Percentiles rank a stretch among this genome's conserved stretches.
Evolutionary conservation across 495 filamentous ascomycete genomes (phyloP).

Genomic region (Xylaria castorea): DNA sequence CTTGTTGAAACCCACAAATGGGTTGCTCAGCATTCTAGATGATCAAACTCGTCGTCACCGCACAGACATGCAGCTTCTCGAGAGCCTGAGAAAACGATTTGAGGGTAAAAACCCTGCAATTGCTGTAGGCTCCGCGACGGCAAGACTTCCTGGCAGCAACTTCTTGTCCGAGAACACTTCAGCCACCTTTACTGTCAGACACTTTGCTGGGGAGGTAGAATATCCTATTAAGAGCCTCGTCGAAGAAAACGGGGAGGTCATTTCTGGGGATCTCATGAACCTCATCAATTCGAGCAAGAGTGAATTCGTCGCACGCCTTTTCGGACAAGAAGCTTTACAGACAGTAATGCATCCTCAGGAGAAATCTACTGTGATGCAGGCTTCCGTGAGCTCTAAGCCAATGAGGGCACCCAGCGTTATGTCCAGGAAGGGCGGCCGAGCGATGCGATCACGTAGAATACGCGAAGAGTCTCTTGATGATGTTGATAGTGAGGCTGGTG

Average conservation of each 20-base stretch:
- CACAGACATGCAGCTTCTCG: conserved; percentile 86
- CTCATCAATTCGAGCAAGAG: conserved; percentile 86
- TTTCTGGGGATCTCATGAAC: conserved; percentile 96
- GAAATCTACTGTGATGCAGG: conserved; percentile 90
- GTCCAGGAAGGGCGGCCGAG: conserved; percentile 61
- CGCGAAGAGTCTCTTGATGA: conserved; percentile 62
- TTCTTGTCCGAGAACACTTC: conserved; percentile 78
- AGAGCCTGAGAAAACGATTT: conserved; percentile 89
- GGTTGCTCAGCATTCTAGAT: conserved; percentile 89
- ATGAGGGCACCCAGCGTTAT: conserved; percentile 93
- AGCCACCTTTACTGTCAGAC: conserved; percentile 85
- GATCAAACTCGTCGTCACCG: conserved; percentile 91
- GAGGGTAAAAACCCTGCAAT: conserved; percentile 94
- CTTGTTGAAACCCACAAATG: conserved; percentile 89
- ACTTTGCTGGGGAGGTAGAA: conserved; percentile 97
- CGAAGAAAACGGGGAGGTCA: conserved; percentile 94
- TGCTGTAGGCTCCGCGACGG: conserved; percentile 68
- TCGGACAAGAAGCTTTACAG: conserved; percentile 90
- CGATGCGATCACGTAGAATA: conserved; percentile 45
- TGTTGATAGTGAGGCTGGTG: conserved; percentile 51
- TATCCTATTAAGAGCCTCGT: conserved; percentile 84
- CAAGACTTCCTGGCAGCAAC: conserved; percentile 77
- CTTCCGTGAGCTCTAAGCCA: conserved; percentile 92
- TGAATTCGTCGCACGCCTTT: conserved; percentile 85
- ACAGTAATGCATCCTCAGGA: conserved; percentile 91